Percentiles rank a stretch among this genome's conserved stretches.
These are phyloP conservation scores for Bauhinia variegata DNA, from an alignment of 306 rosid species.

Conservation along the genomic window DNA sequence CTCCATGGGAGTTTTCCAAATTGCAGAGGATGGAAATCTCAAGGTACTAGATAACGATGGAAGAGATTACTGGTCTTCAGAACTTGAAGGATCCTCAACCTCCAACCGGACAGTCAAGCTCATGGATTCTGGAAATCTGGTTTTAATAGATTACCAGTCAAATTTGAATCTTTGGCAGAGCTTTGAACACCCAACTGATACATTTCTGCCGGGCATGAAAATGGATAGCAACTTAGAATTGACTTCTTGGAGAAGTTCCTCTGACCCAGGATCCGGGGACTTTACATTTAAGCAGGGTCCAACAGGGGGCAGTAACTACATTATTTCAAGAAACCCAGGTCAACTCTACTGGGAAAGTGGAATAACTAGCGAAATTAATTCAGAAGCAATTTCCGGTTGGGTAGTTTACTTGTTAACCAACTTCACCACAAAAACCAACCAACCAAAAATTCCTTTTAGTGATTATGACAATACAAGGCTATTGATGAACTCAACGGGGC, in stretches of 20 bases:
- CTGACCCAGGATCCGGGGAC: slow-evolving; percentile 4
- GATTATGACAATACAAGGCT: slow-evolving; percentile 9
- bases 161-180: slow-evolving; percentile 48
- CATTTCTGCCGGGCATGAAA: slow-evolving; percentile 57
- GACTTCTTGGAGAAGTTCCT: slow-evolving; percentile 37
- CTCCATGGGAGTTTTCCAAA: slow-evolving; percentile 30
- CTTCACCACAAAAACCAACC: neutral
- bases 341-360: slow-evolving; percentile 29
- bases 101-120: slow-evolving; percentile 27
- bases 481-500: slow-evolving; percentile 32
- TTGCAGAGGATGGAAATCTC: slow-evolving; percentile 40
- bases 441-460: neutral
- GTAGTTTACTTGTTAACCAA: neutral
- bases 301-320: neutral
- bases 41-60: slow-evolving; percentile 9
- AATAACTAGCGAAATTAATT: neutral
- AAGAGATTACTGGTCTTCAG: slow-evolving; percentile 15
- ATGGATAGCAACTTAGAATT: slow-evolving; percentile 22
- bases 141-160: slow-evolving; percentile 9
- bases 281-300: slow-evolving; percentile 26
- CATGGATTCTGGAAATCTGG: slow-evolving; percentile 51
- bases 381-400: neutral
- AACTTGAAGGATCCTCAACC: neutral
- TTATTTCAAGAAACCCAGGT: neutral
- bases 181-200: slow-evolving; percentile 48